Base-by-base conservation (phyloP, 1,139 yeast genomes). In the Lodderomyces jiufengensis region DNA sequence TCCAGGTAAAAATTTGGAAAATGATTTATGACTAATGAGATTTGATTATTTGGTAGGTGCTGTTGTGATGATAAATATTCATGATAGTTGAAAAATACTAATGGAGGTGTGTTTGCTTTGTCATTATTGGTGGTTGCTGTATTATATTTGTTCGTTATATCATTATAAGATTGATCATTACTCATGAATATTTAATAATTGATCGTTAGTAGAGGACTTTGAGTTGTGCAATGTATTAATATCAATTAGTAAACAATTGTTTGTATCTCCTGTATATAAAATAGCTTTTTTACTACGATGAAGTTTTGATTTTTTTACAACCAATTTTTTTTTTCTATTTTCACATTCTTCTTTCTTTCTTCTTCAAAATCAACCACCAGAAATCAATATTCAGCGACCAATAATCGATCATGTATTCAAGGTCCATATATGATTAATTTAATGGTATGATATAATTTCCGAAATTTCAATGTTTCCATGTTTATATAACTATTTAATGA, bases 41-140 rank as follows among this genome's bases (percentile, higher is more conserved):
- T 23, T 11, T n/a, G 24, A 26, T 50, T 20, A 14, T 23, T 10
- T 11, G 26, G 20, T 18, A 21, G 18, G 3, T 27, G 28, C 6
- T 18, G 10, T 10, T 18, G 31, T 62, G 69, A 31, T 59, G 63
- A 61, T 9, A 73, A 48, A 50, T 62, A 78, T 52, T 82, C 88
- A 48, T 82, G 86, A 49, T 79, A 80, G 50, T 82, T 82, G 68
- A 79, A 82, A 53, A 76, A 80, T 23, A 51, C 51, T 9, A 68
- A 36, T 9, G 36, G 31, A 4, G 31, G n/a, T 4, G 8, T 16
- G 5, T 12, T 9, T 29, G 10, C 16, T 21, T 13, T 24, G 5
- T 21, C 24, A 9, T 22, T 10, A 9, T 9, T 22, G 7, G 24
- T 22, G 4, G 28, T 7, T 4, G 20, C 4, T 8, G 20, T 5